Percentiles rank a stretch among this genome's conserved stretches.
phyloP scores from a whole-genome alignment of 495 filamentous ascomycete genomes.

The Chaetomidium leptoderma region DNA sequence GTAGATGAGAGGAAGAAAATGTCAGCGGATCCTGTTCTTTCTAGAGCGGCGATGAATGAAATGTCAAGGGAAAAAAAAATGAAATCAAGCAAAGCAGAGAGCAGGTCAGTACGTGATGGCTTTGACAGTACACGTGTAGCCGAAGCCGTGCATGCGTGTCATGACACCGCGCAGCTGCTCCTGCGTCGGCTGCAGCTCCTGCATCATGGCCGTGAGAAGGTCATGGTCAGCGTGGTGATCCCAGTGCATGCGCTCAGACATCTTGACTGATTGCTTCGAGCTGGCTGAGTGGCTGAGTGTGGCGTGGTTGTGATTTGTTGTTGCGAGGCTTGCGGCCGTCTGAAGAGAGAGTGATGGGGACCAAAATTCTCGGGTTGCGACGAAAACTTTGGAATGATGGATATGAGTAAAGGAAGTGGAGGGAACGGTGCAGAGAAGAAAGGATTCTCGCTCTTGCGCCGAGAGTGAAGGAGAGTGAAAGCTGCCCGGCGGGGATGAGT shows the following conservation, averaged over 20 bases:
- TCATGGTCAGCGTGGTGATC: conserved; percentile 29
- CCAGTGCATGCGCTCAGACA: conserved; percentile 29
- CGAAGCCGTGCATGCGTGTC: conserved; percentile 20
- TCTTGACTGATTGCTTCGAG: conserved; percentile 4
- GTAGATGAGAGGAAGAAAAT: conserved; percentile 2
- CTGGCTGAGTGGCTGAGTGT: no score
- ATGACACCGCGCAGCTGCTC: conserved; percentile 23
- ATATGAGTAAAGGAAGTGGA: conserved; percentile 1
- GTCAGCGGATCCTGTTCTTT: conserved; percentile 16
- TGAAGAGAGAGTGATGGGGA: neutral
- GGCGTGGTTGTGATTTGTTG: neutral
- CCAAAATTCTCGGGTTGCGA: neutral
- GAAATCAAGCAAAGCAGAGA: no score
- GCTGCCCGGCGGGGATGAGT: neutral
- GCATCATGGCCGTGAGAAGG: conserved; percentile 22
- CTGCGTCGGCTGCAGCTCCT: conserved; percentile 19
- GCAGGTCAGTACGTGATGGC: conserved; percentile 27
- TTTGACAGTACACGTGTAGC: conserved; percentile 29
- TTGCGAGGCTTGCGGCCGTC: neutral
- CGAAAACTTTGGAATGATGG: neutral
- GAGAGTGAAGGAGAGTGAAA: neutral
- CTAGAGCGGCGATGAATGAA: neutral
- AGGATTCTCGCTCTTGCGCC: neutral
- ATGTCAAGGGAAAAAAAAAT: conserved; percentile 1
- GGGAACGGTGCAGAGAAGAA: neutral